Conservation (phyloP, 2,329 filamentous ascomycete genomes). For the Dothideomycetes sp. region DNA sequence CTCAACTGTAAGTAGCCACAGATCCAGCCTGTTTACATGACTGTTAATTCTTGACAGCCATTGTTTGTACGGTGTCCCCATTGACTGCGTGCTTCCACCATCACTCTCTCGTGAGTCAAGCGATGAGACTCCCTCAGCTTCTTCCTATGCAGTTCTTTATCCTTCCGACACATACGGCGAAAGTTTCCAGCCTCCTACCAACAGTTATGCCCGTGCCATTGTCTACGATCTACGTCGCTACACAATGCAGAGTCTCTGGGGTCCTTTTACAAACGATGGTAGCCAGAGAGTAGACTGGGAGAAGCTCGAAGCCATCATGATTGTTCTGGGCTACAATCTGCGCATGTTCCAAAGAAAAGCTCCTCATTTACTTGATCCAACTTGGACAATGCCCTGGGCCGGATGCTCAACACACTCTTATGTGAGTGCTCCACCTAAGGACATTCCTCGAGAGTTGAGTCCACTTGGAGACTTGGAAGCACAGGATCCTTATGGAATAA, state of each 20-base stretch:
- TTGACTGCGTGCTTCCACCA: slow-evolving; percentile 25
- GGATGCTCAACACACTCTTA: slow-evolving; percentile 43
- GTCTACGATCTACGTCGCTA: slow-evolving; percentile 69
- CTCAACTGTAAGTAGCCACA: slow-evolving; percentile 49
- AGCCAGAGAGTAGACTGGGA: slow-evolving; percentile 64
- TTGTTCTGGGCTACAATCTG: slow-evolving; percentile 58
- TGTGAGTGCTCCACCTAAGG: slow-evolving; percentile 19
- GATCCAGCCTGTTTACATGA: slow-evolving; percentile 26
- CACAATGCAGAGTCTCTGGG: slow-evolving; percentile 54
- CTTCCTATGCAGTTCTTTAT: slow-evolving; percentile 1
- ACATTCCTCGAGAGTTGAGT: slow-evolving; percentile 3
- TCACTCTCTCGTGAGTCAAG: slow-evolving; percentile 15
- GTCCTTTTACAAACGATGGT: slow-evolving; percentile 60
- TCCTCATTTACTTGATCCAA: slow-evolving; percentile 39
- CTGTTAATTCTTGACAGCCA: background rate
- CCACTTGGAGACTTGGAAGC: slow-evolving; percentile 12
- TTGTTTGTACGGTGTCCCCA: slow-evolving; percentile 53
- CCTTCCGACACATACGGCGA: background rate
- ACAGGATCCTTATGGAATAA: slow-evolving; percentile 59
- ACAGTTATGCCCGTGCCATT: slow-evolving; percentile 52
- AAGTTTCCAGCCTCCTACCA: slow-evolving; percentile 12
- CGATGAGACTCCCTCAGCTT: slow-evolving; percentile 5
- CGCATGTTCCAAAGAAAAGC: slow-evolving; percentile 34
- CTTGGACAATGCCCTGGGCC: slow-evolving; percentile 50
- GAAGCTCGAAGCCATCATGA: slow-evolving; percentile 65